Conservation (phyloP, 2,329 filamentous ascomycete species). For the Sporothrix brasiliensis region DNA sequence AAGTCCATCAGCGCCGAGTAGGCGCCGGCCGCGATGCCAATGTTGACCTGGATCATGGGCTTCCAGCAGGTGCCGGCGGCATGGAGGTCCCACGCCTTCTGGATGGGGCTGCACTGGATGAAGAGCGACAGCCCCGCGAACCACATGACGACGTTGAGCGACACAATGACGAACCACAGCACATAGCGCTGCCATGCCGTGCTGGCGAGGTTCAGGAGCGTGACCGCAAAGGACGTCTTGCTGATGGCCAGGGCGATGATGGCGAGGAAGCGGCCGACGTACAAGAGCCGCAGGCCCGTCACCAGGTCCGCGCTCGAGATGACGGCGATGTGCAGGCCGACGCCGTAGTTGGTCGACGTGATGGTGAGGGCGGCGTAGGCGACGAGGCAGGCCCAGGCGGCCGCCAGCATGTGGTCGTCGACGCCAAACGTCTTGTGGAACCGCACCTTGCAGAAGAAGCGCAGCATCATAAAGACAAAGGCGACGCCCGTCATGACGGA, state of each 20-base stretch:
- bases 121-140: conserved; percentile 34
- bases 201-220: conserved; percentile 36
- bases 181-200: conserved; percentile 35
- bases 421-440: conserved; percentile 33
- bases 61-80: conserved; percentile 35
- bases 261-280: conserved; percentile 38
- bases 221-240: conserved; percentile 40
- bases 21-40: conserved; percentile 36
- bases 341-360: conserved; percentile 33
- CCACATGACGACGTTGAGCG: conserved; percentile 36
- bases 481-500: conserved; percentile 35
- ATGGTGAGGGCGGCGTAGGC: conserved; percentile 34
- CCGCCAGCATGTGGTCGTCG: conserved; percentile 36
- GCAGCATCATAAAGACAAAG: conserved; percentile 36
- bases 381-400: conserved; percentile 36
- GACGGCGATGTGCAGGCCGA: conserved; percentile 32
- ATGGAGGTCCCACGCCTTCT: conserved; percentile 32
- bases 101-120: conserved; percentile 34
- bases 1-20: conserved; percentile 42
- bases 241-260: conserved; percentile 37
- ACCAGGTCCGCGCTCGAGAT: conserved; percentile 33
- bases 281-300: conserved; percentile 34
- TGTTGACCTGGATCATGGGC: conserved; percentile 35
- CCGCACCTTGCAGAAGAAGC: conserved; percentile 37
- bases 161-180: conserved; percentile 38